phyloP scores from a whole-genome alignment of 1,284 basidiomycete genomes.

The Kwoniella shivajii region DNA sequence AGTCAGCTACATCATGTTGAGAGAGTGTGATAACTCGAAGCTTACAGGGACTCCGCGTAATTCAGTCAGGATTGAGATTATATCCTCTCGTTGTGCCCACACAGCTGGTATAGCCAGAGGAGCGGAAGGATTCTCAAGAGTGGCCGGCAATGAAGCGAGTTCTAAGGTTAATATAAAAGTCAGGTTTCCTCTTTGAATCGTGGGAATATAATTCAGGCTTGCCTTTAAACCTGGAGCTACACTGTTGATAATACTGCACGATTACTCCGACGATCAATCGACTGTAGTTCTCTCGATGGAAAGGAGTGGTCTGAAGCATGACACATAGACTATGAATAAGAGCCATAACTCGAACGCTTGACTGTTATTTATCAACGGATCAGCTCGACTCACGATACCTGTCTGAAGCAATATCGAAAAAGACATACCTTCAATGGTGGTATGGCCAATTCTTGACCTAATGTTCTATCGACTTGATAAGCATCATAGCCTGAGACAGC shows the following conservation, averaged over 20 bases:
- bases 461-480: constrained; percentile 61
- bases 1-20: constrained; percentile 7
- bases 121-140: constrained; percentile 16
- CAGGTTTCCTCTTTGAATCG: no score
- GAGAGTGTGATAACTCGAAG: neutral
- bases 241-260: constrained; percentile 94
- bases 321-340: constrained; percentile 88
- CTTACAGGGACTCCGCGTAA: constrained; percentile 37
- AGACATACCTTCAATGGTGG: constrained; percentile 65
- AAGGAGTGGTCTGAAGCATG: constrained; percentile 92
- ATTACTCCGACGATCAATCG: constrained; percentile 93
- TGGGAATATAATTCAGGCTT: constrained; percentile 3
- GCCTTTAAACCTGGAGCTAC: constrained; percentile 80
- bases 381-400: neutral
- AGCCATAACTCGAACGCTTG: constrained; percentile 80
- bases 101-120: constrained; percentile 65
- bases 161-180: constrained; percentile 7
- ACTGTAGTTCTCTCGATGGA: constrained; percentile 91
- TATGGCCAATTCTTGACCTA: constrained; percentile 23
- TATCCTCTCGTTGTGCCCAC: constrained; percentile 82
- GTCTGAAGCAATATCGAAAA: neutral
- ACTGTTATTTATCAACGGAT: constrained; percentile 56
- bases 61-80: constrained; percentile 69
- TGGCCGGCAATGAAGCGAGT: constrained; percentile 14
- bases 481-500: constrained; percentile 81